Percentiles rank a stretch among this genome's conserved stretches.
Evolutionary conservation across 2,329 filamentous ascomycete genomes (phyloP).

Genomic region (Coniochaeta sp.): DNA sequence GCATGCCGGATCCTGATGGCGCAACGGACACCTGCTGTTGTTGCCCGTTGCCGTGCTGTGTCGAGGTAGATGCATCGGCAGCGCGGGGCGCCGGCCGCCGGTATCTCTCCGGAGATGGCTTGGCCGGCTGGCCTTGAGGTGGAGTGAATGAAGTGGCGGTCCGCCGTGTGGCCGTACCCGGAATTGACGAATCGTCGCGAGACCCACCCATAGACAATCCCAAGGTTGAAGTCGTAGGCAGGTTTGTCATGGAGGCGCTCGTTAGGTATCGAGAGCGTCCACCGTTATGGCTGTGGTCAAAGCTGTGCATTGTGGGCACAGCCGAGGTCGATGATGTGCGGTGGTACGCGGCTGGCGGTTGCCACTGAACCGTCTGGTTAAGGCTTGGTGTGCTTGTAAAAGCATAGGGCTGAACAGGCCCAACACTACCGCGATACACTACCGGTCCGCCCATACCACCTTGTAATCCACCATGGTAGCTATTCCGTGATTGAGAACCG

Average conservation of each 20-base stretch:
- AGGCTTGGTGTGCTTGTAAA: slow-evolving; percentile 66
- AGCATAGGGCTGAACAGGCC: slow-evolving; percentile 67
- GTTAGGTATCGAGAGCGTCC: slow-evolving; percentile 22
- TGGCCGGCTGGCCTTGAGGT: slow-evolving; percentile 49
- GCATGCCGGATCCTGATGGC: slow-evolving; percentile 46
- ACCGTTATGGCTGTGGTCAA: slow-evolving; percentile 23
- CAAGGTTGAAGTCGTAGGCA: slow-evolving; percentile 28
- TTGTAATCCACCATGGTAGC: slow-evolving; percentile 39
- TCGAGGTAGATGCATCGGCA: slow-evolving; percentile 34
- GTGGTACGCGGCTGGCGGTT: slow-evolving; percentile 25
- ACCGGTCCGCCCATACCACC: slow-evolving; percentile 32
- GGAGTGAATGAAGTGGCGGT: slow-evolving; percentile 31
- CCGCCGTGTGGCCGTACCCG: slow-evolving; percentile 31
- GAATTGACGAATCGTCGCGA: slow-evolving; percentile 44
- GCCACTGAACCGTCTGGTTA: slow-evolving; percentile 45
- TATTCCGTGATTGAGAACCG: slow-evolving; percentile 38
- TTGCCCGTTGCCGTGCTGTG: slow-evolving; percentile 19
- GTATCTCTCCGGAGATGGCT: slow-evolving; percentile 76
- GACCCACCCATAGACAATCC: slow-evolving; percentile 31
- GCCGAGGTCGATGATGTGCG: slow-evolving; percentile 39
- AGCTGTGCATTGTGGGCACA: slow-evolving; percentile 30
- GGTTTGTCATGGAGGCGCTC: slow-evolving; percentile 30
- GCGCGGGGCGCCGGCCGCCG: slow-evolving; percentile 56
- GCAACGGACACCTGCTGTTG: slow-evolving; percentile 23
- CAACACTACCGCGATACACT: slow-evolving; percentile 47